Evolutionary conservation across 148 eudicot genomes (phyloP), one percentile per base, ranked within the genome.

Genomic region (Fallopia convolvulus): DNA sequence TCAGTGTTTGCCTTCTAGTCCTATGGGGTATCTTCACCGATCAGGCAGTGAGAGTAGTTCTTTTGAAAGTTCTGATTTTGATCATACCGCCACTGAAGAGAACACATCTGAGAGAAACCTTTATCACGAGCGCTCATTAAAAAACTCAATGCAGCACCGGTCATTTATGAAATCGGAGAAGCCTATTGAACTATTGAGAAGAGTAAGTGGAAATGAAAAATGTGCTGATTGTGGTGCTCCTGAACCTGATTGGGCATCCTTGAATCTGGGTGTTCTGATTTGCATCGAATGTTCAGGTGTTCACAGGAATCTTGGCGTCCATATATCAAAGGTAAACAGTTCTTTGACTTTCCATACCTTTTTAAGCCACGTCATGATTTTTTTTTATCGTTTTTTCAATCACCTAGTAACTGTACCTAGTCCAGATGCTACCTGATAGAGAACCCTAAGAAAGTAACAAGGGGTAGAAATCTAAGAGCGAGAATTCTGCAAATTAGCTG

Each of bases 251-350:
- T 95, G 99, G 99, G 99, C 99, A 75, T 95, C 97, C 82, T 90
- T 95, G 81, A 95, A 95, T 85, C 85, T 95, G 32, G 99, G 99
- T 21, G 92, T 95, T 76, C 97, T 95, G 84, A 93, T 95, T 63
- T 95, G 99, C 90, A 95, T 95, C 53, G 99, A 95, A 80, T 95
- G 99, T 88, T 95, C 99, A 33, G 99, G 99, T 71, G 99, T 95
- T 56, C 99, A 95, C 84, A 96, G 99, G 75, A 95, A 95, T 83
- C 99, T 95, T 52, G 99, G 99, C 74, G 99, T 95, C 83, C 99
- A 95, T 82, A 91, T 95, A 87, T 95, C 99, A 41, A 95, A 95
- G 97, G 99, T 95, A 82, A 77, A 81, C 63, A 53, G 39, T 20
- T 73, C 70, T 44, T 13, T 73, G 30, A 20, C 75, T 46, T 42